Conservation (phyloP, 73 alveolate species). For the Tetrahymena thermophila region DNA sequence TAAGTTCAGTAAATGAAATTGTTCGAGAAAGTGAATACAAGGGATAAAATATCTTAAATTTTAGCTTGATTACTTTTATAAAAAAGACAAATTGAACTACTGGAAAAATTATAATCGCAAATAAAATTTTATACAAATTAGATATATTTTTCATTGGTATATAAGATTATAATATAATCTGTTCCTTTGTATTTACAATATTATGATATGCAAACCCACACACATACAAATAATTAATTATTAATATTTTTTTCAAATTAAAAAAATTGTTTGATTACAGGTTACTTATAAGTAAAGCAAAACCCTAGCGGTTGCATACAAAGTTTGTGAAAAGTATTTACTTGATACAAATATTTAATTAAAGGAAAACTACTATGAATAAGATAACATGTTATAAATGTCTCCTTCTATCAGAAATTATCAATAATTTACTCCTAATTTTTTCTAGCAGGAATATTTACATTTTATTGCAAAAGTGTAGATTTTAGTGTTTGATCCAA, state of each 20-base stretch:
- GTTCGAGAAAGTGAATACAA: background rate
- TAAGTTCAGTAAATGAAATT: background rate
- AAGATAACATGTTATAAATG: background rate
- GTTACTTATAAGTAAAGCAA: background rate
- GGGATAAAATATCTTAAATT: background rate
- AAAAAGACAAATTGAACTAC: background rate
- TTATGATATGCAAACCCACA: background rate
- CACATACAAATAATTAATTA: background rate
- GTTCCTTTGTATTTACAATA: background rate
- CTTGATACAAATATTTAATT: background rate
- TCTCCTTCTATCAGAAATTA: background rate
- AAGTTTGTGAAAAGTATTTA: background rate
- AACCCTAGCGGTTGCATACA: background rate
- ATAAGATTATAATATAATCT: no score
- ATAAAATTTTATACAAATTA: no score
- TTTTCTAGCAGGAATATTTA: background rate
- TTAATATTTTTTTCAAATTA: no score
- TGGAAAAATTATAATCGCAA: background rate
- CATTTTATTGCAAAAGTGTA: background rate
- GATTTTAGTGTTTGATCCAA: background rate
- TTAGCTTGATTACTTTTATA: background rate
- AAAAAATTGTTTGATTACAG: background rate
- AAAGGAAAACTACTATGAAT: background rate
- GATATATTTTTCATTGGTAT: background rate
- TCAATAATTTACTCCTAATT: background rate